These are phyloP conservation scores for Hypoxylon sp. DNA, from an alignment of 2,329 filamentous ascomycete species.

Conservation along the genomic window DNA sequence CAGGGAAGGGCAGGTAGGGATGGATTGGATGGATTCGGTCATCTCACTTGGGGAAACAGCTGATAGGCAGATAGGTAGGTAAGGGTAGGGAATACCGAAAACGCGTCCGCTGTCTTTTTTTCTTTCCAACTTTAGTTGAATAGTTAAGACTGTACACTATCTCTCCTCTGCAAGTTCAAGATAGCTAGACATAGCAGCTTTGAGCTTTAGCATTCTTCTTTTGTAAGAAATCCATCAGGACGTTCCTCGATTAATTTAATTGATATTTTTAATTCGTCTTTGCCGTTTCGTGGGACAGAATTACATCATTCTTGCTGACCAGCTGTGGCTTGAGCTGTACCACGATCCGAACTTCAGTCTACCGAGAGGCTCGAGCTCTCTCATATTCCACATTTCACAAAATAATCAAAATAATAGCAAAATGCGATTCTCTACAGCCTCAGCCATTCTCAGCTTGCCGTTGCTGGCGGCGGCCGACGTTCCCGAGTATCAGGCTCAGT, in stretches of 20 bases:
- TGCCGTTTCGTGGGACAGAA: constrained; percentile 28
- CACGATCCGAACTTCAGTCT: constrained; percentile 2
- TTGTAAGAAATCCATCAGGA: background rate
- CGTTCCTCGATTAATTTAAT: constrained; percentile 35
- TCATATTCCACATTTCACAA: constrained; percentile 26
- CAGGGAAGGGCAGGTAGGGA: constrained; percentile 16
- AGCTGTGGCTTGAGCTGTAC: constrained; percentile 8
- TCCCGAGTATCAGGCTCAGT: constrained; percentile 73
- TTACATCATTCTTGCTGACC: constrained; percentile 49
- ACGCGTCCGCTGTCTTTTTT: constrained; percentile 30
- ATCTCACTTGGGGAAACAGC: constrained; percentile 30
- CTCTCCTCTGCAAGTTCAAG: constrained; percentile 23
- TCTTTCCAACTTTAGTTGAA: constrained; percentile 21
- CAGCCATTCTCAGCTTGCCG: constrained; percentile 69
- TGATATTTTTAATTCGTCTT: constrained; percentile 13
- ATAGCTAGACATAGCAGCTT: constrained; percentile 24
- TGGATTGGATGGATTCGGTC: constrained; percentile 16
- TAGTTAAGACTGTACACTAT: constrained; percentile 2
- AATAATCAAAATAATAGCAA: constrained; percentile 47
- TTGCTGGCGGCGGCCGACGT: constrained; percentile 69
- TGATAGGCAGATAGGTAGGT: constrained; percentile 27
- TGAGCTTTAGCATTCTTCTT: constrained; percentile 15
- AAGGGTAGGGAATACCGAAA: constrained; percentile 34
- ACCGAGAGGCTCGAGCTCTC: constrained; percentile 23
- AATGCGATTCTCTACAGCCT: constrained; percentile 72